phyloP scores from a whole-genome alignment of 306 rosid species.

The Pyrus communis region DNA sequence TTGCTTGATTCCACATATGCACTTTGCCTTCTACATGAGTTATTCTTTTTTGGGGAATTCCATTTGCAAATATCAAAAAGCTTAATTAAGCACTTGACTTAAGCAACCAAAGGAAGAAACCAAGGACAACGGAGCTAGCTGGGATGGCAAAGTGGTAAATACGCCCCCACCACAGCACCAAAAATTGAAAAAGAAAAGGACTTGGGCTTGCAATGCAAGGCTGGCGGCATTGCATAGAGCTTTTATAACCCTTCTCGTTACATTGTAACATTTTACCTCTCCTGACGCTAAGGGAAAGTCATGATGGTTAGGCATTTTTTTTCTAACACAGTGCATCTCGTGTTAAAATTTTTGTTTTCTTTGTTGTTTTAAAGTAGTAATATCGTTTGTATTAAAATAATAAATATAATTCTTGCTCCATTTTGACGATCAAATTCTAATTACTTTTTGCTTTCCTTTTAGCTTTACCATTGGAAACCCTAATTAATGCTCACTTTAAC shows the following conservation, averaged over 20 bases:
- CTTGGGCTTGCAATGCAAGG: background rate
- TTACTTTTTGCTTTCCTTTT: background rate
- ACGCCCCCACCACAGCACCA: background rate
- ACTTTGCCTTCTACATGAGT: too few relatives aligned
- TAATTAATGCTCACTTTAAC: background rate
- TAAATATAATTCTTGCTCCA: background rate
- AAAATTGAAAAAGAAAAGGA: background rate
- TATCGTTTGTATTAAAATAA: too few relatives aligned
- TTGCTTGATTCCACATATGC: too few relatives aligned
- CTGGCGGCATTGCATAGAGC: background rate
- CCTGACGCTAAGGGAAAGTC: background rate
- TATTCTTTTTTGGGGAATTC: too few relatives aligned
- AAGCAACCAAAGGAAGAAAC: background rate
- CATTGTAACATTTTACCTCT: background rate
- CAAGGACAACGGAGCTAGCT: background rate
- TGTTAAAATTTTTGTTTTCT: too few relatives aligned
- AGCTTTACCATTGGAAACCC: background rate
- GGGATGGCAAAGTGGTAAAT: background rate
- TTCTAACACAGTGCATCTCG: background rate
- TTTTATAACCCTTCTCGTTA: background rate
- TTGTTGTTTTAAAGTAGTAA: rapidly evolving
- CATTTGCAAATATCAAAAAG: background rate
- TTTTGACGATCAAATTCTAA: background rate
- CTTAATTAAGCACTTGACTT: background rate
- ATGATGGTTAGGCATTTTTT: background rate